phyloP scores from a whole-genome alignment of 163 green algal species.

The Prototheca wickerhamii region DNA sequence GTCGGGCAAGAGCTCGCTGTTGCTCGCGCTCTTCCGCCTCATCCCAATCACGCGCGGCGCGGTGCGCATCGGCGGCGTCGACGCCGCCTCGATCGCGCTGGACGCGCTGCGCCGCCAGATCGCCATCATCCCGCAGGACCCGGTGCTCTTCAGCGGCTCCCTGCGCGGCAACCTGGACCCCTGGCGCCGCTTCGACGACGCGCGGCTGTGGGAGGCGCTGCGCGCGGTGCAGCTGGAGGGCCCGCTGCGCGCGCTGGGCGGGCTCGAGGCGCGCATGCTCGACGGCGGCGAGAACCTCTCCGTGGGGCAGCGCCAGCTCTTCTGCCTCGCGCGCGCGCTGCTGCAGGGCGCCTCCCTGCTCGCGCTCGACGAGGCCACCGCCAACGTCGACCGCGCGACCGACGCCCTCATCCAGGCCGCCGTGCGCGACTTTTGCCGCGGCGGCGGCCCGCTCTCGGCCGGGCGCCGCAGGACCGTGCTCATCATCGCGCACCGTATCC shows the following conservation, averaged over 20 bases:
- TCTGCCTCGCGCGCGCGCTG: slow-evolving; percentile 89
- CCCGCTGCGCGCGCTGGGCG: slow-evolving; percentile 7
- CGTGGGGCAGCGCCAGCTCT: slow-evolving; percentile 86
- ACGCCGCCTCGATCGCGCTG: slow-evolving; percentile 34
- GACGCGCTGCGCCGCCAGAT: slow-evolving; percentile 33
- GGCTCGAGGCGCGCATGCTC: slow-evolving; percentile 20
- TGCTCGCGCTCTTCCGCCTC: slow-evolving; percentile 47
- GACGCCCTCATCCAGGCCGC: slow-evolving; percentile 48
- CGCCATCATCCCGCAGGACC: slow-evolving; percentile 63
- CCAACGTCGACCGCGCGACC: slow-evolving; percentile 52
- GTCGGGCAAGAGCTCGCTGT: slow-evolving; percentile 37
- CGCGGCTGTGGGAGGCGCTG: slow-evolving; percentile 33
- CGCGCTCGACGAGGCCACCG: slow-evolving; percentile 60
- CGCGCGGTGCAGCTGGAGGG: slow-evolving; percentile 13
- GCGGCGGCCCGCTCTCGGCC: neutral
- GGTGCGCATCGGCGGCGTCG: slow-evolving; percentile 46
- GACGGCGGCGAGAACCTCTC: slow-evolving; percentile 29
- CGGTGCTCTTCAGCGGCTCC: slow-evolving; percentile 59
- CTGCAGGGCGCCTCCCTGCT: slow-evolving; percentile 35
- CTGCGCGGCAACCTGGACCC: slow-evolving; percentile 72
- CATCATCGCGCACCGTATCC: slow-evolving; percentile 31
- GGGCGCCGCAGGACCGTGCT: slow-evolving; percentile 20
- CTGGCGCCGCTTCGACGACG: slow-evolving; percentile 19
- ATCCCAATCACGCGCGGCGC: slow-evolving; percentile 43
- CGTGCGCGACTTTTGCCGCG: slow-evolving; percentile 6